Conservation (phyloP, 177 flowering plant genomes). For the Vitis hybrid region DNA sequence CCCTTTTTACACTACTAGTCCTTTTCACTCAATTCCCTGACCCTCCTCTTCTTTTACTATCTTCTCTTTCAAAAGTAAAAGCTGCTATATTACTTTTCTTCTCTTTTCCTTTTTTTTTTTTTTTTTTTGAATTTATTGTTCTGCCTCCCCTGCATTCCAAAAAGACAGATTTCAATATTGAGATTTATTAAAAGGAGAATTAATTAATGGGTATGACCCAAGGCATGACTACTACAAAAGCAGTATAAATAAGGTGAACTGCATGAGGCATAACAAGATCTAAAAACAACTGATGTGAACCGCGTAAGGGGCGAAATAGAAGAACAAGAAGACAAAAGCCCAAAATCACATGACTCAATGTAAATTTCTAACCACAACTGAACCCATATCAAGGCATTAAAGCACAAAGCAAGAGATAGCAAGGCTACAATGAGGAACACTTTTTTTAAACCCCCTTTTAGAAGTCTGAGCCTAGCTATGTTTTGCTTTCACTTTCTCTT, state of each 20-base stretch:
- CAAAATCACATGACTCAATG: background rate
- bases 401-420: background rate
- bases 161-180: background rate
- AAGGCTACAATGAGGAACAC: background rate
- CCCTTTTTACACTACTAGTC: slow-evolving; percentile 18
- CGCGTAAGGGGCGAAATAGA: background rate
- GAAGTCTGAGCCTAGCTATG: too few relatives aligned
- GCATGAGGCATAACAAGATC: background rate
- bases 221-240: background rate
- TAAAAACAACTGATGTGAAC: background rate
- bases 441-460: too few relatives aligned
- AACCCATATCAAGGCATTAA: background rate
- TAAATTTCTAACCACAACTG: background rate
- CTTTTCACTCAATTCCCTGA: slow-evolving; percentile 20
- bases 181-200: background rate
- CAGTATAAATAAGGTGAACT: background rate
- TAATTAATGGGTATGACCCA: background rate
- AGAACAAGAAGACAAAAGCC: background rate
- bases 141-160: slow-evolving; percentile 20
- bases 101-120: background rate
- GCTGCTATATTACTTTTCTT: slow-evolving; percentile 19
- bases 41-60: slow-evolving; percentile 9
- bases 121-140: background rate
- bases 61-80: slow-evolving; percentile 28
- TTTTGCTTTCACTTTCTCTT: too few relatives aligned